Base-by-base conservation (phyloP, 805 yeast genomes). In the Torulaspora indica region DNA sequence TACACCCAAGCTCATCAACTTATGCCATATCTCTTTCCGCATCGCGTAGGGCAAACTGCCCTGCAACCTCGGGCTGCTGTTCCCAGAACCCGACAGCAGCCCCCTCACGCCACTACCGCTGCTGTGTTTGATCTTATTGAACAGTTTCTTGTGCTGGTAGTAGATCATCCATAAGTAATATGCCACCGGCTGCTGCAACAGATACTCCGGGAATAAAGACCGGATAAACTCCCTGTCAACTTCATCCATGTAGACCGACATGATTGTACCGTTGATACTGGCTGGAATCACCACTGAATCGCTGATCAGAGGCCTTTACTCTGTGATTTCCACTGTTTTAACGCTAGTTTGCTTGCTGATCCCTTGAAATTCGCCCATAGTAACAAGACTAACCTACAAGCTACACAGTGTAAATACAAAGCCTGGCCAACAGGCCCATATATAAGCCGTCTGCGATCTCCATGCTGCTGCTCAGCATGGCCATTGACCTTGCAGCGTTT, bases 21-120 rank as follows among this genome's bases (percentile, higher is more conserved):
- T 59, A 14, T 56, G 55, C 68, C 68, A 63, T 8, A 63, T 56
- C 35, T 63, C 65, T 33, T 58, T 63, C 40, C 58, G 54, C 4
- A 54, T 40, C 3, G 48, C 46, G 22, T 45, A 45, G 5, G 52
- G 48, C n/a, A 55, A 40, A 27, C 46, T 43, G 6, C 43, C 44
- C 5, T 47, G 46, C 4, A 44, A 15, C 34, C 39, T 45, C 8
- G 30, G 34, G 13, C 37, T 29, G 5, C 35, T 32, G 4, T 37
- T 33, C 8, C 41, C 47, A n/a, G 15, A 24, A 5, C 38, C 32
- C 10, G 36, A n/a, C 17, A 38, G 34, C n/a, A 38, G 35, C 17
- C 39, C 42, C 14, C 28, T 35, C 13, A 35, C 32, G 4, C 44
- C 42, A 28, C 32, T 22, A 24, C n/a, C 35, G 17, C 14, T 40